These are phyloP conservation scores for Cercophora sp. DNA, from an alignment of 495 filamentous ascomycete genomes.

Conservation along the genomic window DNA sequence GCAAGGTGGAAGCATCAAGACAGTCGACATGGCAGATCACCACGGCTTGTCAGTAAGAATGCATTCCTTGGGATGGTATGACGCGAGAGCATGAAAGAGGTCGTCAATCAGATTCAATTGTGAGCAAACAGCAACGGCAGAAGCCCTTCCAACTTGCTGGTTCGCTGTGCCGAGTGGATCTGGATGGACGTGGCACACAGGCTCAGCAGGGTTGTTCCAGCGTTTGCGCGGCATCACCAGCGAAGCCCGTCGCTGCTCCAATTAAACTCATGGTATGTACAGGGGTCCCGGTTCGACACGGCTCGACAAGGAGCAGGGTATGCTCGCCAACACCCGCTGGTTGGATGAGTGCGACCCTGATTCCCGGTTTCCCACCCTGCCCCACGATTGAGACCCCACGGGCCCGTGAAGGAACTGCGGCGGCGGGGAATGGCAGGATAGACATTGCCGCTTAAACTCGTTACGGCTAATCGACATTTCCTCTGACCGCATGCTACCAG, in stretches of 20 bases:
- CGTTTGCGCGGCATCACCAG: conserved; percentile 6
- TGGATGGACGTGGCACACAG: neutral
- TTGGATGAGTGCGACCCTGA: conserved; percentile 33
- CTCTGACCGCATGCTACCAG: neutral
- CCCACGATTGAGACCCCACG: conserved; percentile 25
- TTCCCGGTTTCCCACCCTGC: conserved; percentile 31
- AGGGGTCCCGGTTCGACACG: conserved; percentile 22
- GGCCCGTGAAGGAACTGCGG: neutral
- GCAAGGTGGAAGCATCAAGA: too few relatives aligned
- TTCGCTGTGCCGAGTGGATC: too few relatives aligned
- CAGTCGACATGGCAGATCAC: too few relatives aligned
- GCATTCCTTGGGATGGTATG: too few relatives aligned
- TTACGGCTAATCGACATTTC: conserved; percentile 19
- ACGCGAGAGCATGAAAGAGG: too few relatives aligned
- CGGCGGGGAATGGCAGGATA: conserved; percentile 1
- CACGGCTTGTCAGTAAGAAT: too few relatives aligned
- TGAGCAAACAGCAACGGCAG: too few relatives aligned
- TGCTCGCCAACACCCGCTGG: conserved; percentile 29
- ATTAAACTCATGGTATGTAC: conserved; percentile 9
- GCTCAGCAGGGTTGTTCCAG: conserved; percentile 2
- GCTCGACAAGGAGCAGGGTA: conserved; percentile 24
- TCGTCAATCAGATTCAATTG: too few relatives aligned
- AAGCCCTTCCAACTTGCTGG: too few relatives aligned
- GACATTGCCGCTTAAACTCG: conserved; percentile 23
- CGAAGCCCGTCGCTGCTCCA: neutral